Evolutionary conservation across 805 yeast species (phyloP), one percentile per base, ranked within the genome.

Genomic region (Candida berthetii): DNA sequence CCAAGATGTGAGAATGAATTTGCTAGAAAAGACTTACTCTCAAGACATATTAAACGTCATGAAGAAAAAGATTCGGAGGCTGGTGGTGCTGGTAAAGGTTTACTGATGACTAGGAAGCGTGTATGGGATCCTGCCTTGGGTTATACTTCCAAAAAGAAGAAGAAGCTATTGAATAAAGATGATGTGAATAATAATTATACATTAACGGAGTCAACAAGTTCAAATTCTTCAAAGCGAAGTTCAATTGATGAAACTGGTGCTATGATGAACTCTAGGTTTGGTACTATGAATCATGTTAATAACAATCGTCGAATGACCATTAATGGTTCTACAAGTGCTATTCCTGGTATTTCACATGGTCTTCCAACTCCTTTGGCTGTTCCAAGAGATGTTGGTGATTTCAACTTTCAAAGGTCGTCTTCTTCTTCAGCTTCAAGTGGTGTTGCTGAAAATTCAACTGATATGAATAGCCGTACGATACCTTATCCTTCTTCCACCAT

Each of bases 11-110:
- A n/a, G 3, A 16, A 33, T 16, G 29, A 38, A n/a, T 38, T 38
- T 31, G 22, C 31, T 7, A 9, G 40, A 11, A 31, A 31, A 14
- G 40, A 38, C 16, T 14, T 38, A 14, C 24, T 38, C 7, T 25
- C 31, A 7, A 20, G 40, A 16, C 40, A 38, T 31, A 9, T 22
- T 7, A 31, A 31, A 17, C 16, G 40, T 6, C 40, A 37, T 22
- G 15, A 20, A 16, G 22, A 31, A 16, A 37, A 37, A 14, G 40
- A 37, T 31, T 14, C 17, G 1, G 20, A 31, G 20, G 40, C 40
- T 37, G 40, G 40, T 31, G 40, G 40, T 11, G 20, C 22, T n/a
- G 40, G 40, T 4, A 20, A 17, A 17, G 40, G 40, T 16, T 11
- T 16, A 9, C 18, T 37, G 15, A 14, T 37, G 8, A 31, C 40